phyloP scores from a whole-genome alignment of 2,329 filamentous ascomycete genomes.

The Amauroascus verrucosus region DNA sequence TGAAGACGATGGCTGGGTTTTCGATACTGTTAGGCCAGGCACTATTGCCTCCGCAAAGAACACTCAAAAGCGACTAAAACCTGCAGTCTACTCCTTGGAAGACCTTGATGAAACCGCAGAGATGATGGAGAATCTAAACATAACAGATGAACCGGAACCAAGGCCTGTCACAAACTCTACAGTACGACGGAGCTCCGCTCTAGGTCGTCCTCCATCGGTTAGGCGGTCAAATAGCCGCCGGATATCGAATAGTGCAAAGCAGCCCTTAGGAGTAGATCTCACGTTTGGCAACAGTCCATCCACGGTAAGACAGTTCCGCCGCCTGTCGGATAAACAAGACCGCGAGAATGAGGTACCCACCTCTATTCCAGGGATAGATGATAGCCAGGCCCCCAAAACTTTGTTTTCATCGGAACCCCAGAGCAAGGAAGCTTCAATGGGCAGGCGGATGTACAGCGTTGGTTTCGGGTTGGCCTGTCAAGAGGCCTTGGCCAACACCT shows the following conservation, averaged over 20 bases:
- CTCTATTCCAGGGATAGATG: slow-evolving; percentile 27
- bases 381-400: slow-evolving; percentile 32
- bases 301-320: slow-evolving; percentile 81
- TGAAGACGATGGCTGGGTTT: slow-evolving; percentile 83
- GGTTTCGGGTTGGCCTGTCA: slow-evolving; percentile 73
- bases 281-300: slow-evolving; percentile 90
- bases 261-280: slow-evolving; percentile 77
- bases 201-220: slow-evolving; percentile 36
- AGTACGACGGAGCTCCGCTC: slow-evolving; percentile 39
- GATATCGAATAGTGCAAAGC: slow-evolving; percentile 48
- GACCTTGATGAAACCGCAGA: slow-evolving; percentile 30
- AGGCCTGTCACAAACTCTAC: slow-evolving; percentile 53
- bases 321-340: slow-evolving; percentile 61
- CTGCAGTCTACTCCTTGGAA: slow-evolving; percentile 30
- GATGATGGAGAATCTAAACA: slow-evolving; percentile 32
- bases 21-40: slow-evolving; percentile 73
- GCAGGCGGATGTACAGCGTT: slow-evolving; percentile 69
- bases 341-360: slow-evolving; percentile 21
- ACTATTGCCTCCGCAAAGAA: slow-evolving; percentile 51
- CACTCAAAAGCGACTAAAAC: slow-evolving; percentile 40
- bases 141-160: slow-evolving; percentile 33
- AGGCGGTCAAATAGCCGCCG: slow-evolving; percentile 34
- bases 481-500: slow-evolving; percentile 74
- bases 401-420: slow-evolving; percentile 22
- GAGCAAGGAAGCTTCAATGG: slow-evolving; percentile 73